These are phyloP conservation scores for Camellia japonica DNA, from an alignment of 148 eudicot species.

Conservation along the genomic window DNA sequence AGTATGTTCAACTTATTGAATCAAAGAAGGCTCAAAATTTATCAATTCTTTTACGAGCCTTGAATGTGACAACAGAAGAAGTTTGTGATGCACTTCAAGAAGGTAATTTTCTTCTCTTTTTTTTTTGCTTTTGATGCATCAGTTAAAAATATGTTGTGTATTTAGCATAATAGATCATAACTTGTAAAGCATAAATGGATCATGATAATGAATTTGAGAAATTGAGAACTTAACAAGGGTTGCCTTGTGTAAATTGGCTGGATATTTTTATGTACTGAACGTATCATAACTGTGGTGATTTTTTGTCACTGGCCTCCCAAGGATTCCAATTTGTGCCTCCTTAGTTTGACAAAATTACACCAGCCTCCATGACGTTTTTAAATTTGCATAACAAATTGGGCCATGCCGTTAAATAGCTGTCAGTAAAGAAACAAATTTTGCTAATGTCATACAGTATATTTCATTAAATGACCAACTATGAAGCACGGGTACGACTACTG, in stretches of 20 bases:
- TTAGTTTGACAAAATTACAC: too few relatives aligned
- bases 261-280: background rate
- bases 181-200: background rate
- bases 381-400: too few relatives aligned
- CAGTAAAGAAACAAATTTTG: too few relatives aligned
- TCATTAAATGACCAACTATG: too few relatives aligned
- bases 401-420: too few relatives aligned
- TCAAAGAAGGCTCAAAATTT: slow-evolving; percentile 74
- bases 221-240: background rate
- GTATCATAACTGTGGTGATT: background rate
- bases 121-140: background rate
- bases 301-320: background rate
- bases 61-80: slow-evolving; percentile 72
- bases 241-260: background rate
- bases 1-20: slow-evolving; percentile 67
- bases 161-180: background rate
- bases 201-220: slow-evolving; percentile 2
- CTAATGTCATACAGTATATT: too few relatives aligned
- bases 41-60: slow-evolving; percentile 60
- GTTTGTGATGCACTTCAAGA: slow-evolving; percentile 72
- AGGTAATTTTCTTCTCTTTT: slow-evolving; percentile 36
- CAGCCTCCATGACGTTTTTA: too few relatives aligned
- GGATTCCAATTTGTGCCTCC: too few relatives aligned
- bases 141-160: background rate
- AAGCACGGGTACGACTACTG: too few relatives aligned